Percentiles rank a stretch among this genome's conserved stretches.
Evolutionary conservation across 495 filamentous ascomycete genomes (phyloP).

Genomic region (Penicillium diatomitis): DNA sequence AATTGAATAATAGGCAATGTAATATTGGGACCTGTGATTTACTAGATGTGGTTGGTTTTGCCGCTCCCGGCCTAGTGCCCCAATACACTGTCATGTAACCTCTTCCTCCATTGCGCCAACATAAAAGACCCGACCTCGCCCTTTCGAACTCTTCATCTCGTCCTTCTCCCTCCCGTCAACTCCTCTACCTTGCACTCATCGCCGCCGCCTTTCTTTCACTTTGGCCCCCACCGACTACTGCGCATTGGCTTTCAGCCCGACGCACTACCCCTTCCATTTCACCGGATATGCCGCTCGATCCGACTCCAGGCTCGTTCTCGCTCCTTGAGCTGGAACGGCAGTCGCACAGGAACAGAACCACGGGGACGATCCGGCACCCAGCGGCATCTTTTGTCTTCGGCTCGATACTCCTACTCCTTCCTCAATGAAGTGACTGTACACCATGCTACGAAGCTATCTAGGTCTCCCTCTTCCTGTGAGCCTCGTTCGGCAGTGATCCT

Average conservation of each 20-base stretch:
- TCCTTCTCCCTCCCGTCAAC: background rate
- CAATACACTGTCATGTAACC: background rate
- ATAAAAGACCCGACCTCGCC: background rate
- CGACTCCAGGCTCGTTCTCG: background rate
- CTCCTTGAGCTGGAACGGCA: too few relatives aligned
- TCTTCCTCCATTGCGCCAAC: background rate
- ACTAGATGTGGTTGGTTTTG: background rate
- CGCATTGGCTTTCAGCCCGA: slow-evolving; percentile 1
- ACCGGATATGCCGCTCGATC: slow-evolving; percentile 6
- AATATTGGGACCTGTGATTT: background rate
- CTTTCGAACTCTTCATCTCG: background rate
- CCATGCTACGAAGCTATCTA: slow-evolving; percentile 9
- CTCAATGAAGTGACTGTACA: too few relatives aligned
- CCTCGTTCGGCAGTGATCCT: slow-evolving; percentile 5
- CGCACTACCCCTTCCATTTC: slow-evolving; percentile 5
- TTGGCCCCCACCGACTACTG: slow-evolving; percentile 1
- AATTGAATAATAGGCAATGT: background rate
- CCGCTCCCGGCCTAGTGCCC: background rate
- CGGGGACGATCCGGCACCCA: background rate
- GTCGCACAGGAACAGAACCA: background rate
- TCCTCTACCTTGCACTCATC: slow-evolving; percentile 3
- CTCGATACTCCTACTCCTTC: background rate
- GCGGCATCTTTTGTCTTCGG: background rate
- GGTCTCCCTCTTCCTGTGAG: slow-evolving; percentile 1
- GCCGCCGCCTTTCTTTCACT: slow-evolving; percentile 1